Evolutionary conservation across 2,329 filamentous ascomycete genomes (phyloP), one percentile per base, ranked within the genome.

Genomic region (Tetracladium maxilliforme): DNA sequence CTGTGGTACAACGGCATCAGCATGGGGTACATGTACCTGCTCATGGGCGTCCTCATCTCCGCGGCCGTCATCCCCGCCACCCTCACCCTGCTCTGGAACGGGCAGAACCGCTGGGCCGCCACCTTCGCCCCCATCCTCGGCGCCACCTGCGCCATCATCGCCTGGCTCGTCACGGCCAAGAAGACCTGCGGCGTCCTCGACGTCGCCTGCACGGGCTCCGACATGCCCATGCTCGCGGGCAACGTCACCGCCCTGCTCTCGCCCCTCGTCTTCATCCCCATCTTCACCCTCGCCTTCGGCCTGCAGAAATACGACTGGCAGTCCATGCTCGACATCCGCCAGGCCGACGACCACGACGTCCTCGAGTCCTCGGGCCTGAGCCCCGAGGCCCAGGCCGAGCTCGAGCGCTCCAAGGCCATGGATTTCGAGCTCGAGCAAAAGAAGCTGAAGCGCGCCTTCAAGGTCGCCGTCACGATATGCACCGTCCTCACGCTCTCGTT

Each of bases 21-120:
- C 8, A 90, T 93, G 80, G 84, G 83, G 8, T 92, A 86, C 41
- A 60, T 92, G 4, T 92, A 92, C 43, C 57, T 92, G 2, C 68
- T 92, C 43, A 93, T 93, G 84, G 86, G 84, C 6, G 79, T 84
- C 25, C 81, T 93, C 40, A 90, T 93, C 43, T 83, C 76, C 0
- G 70, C 79, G 0, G 84, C 82, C 4, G 83, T 92, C 4, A 63
- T 93, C 9, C 84, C 86, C 0, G 80, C 82, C 0, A 76, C 81
- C 0, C 55, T 92, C 33, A 80, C 82, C 0, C 63, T 93, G 1
- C 60, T 84, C 30, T 93, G 83, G 82, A 68, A 66, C 15, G 70
- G 75, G 3, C 83, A 92, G 47, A 83, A 81, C 41, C 73, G 70
- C 57, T 70, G 69, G 45, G 78, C 80, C 2, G 80, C 79, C 0